phyloP scores from a whole-genome alignment of 768 basidiomycete species.

The Leccinum boreale region DNA sequence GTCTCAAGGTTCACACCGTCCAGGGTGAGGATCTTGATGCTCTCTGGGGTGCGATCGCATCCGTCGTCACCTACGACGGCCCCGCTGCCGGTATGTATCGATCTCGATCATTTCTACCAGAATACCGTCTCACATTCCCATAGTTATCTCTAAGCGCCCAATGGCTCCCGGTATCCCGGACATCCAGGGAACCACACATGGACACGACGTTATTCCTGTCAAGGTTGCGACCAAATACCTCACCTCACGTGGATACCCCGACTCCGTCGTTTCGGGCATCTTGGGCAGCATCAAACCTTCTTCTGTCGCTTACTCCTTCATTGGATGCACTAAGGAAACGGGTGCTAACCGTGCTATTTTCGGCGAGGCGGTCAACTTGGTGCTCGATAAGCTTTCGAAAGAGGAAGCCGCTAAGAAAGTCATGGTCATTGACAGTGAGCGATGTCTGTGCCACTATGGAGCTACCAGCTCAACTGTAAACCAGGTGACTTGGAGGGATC shows the following conservation, averaged over 20 bases:
- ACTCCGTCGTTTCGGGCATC: constrained; percentile 46
- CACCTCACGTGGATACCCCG: constrained; percentile 53
- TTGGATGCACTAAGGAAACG: constrained; percentile 69
- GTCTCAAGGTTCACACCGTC: constrained; percentile 69
- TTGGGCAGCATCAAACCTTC: constrained; percentile 63
- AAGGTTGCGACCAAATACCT: constrained; percentile 79
- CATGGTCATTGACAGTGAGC: constrained; percentile 81
- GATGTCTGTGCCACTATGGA: background rate
- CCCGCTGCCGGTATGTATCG: constrained; percentile 65
- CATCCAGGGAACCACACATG: constrained; percentile 76
- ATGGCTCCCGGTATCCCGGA: constrained; percentile 71
- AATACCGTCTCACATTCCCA: background rate
- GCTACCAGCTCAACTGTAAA: background rate
- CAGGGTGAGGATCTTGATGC: constrained; percentile 79
- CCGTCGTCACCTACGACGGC: constrained; percentile 58
- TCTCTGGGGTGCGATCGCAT: constrained; percentile 65
- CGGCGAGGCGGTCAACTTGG: constrained; percentile 78
- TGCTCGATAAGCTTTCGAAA: constrained; percentile 70
- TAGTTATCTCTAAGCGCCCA: constrained; percentile 65
- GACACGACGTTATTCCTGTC: constrained; percentile 83
- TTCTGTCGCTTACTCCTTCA: constrained; percentile 53
- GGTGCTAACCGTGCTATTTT: constrained; percentile 83
- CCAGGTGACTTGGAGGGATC: constrained; percentile 84
- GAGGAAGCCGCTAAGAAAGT: constrained; percentile 78
- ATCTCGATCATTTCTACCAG: background rate